Evolutionary conservation across 352 stramenopile species (phyloP), one percentile per base, ranked within the genome.

Genomic region (Phytophthora hybrid): DNA sequence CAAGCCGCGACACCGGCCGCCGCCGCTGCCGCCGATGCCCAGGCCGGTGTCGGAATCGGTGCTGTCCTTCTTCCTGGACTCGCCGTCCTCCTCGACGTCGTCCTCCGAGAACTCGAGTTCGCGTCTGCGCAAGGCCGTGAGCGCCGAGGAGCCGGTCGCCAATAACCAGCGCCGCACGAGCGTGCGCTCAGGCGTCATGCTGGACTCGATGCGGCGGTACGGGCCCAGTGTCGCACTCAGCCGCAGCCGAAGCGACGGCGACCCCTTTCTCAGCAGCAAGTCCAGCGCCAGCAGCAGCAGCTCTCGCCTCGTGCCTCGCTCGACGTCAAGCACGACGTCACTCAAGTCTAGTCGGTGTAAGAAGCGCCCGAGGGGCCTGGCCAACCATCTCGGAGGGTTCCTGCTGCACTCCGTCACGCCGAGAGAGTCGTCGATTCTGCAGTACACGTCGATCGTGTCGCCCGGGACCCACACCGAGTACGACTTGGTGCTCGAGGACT

Each of bases 391-490:
- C 41, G 81, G 77, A 56, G 76, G 82, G 59, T 88, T 91, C 65
- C 57, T 88, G 52, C 72, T 93, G 39, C 83, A 91, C 77, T 85
- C 85, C 29, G 82, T 91, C 58, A 85, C 83, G 57, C 83, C 85
- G 1, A 77, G 81, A 23, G 85, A 93, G 56, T 85, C 80, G 19
- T 80, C 71, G 11, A 79, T 84, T 34, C 62, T 84, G 53, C 73
- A 80, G 52, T 87, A 88, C 74, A 84, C 80, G 71, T 89, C 82
- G 23, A 57, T 84, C 16, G 63, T 71, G 41, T 74, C 74, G 18
- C 78, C 79, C 0, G 78, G 79, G 1, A 88, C 80, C 18, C 76
- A 89, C 78, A 92, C 78, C 1, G 83, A 93, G 61, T 94, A 94
- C 75, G 78, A 88, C 29, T 66, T 92, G n/a, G 79, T 90, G 46